These are phyloP conservation scores for Apiosordaria backusii DNA, from an alignment of 495 filamentous ascomycete species.

Conservation along the genomic window DNA sequence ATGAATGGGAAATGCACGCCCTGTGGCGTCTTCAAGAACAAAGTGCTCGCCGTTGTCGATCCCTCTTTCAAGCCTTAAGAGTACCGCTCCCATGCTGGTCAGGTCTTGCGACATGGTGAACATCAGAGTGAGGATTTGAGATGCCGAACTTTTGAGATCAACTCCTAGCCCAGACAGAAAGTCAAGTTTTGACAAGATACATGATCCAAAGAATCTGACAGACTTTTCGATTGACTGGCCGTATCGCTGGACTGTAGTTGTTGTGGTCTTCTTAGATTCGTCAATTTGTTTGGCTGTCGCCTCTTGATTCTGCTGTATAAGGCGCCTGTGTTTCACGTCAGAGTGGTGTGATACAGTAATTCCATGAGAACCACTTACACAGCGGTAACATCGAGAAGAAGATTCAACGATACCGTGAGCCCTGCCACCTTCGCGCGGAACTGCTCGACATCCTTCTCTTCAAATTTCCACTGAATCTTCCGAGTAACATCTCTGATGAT, in stretches of 20 bases:
- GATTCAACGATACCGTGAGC: not conserved
- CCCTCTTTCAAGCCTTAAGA: not conserved
- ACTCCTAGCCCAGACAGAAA: not conserved
- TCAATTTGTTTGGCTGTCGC: not conserved
- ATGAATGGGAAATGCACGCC: not conserved
- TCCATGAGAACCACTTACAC: not conserved
- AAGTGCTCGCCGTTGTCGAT: slow-evolving; percentile 1
- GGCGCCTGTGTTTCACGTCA: not conserved
- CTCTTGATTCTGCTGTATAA: not conserved
- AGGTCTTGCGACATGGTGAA: not conserved
- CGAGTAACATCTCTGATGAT: not conserved
- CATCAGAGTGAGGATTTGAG: not conserved
- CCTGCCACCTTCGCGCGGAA: not conserved
- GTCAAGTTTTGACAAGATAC: not conserved
- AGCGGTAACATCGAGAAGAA: not conserved
- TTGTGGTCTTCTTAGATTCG: not conserved
- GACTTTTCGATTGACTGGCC: not conserved
- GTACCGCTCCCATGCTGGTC: not conserved
- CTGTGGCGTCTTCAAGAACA: slow-evolving; percentile 8
- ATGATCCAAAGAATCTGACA: not conserved
- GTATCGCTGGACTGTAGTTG: not conserved
- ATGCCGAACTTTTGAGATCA: not conserved
- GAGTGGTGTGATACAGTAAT: not conserved
- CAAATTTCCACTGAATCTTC: not conserved
- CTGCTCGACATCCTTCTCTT: not conserved